phyloP scores from a whole-genome alignment of 257 asterid species.

The Voacanga thouarsii region DNA sequence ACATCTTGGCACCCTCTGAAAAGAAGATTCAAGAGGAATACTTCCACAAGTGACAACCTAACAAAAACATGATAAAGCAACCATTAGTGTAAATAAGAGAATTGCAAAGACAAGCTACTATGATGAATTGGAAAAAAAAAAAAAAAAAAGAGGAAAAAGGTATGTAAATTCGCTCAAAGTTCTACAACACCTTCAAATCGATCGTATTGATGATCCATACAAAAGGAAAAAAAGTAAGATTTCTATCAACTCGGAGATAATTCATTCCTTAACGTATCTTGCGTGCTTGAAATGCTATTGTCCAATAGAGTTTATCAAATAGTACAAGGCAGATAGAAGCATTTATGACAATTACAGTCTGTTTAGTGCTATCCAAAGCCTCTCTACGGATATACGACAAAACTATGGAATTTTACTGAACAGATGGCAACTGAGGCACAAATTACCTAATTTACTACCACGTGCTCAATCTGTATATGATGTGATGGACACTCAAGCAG shows the following conservation, averaged over 20 bases:
- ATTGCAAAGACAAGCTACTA: neutral
- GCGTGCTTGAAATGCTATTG: neutral
- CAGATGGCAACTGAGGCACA: neutral
- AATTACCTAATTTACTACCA: neutral
- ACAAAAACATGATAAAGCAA: neutral
- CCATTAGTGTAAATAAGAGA: neutral
- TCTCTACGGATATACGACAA: neutral
- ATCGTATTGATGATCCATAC: neutral
- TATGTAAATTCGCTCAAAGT: neutral
- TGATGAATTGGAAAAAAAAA: neutral
- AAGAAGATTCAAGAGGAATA: slow-evolving; percentile 92
- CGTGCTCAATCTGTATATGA: neutral
- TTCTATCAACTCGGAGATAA: neutral
- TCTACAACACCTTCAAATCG: neutral
- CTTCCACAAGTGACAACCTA: slow-evolving; percentile 99
- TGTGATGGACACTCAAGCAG: neutral
- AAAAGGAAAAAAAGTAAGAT: neutral
- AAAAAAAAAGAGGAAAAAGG: neutral
- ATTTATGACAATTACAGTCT: neutral
- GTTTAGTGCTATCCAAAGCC: neutral
- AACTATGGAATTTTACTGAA: no score
- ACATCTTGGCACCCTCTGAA: slow-evolving; percentile 78
- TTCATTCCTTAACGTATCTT: neutral
- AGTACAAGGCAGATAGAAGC: neutral
- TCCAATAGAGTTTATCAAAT: neutral